Percentiles rank a stretch among this genome's conserved stretches.
Evolutionary conservation across 768 basidiomycete genomes (phyloP).

Genomic region (Suillus bovinus): DNA sequence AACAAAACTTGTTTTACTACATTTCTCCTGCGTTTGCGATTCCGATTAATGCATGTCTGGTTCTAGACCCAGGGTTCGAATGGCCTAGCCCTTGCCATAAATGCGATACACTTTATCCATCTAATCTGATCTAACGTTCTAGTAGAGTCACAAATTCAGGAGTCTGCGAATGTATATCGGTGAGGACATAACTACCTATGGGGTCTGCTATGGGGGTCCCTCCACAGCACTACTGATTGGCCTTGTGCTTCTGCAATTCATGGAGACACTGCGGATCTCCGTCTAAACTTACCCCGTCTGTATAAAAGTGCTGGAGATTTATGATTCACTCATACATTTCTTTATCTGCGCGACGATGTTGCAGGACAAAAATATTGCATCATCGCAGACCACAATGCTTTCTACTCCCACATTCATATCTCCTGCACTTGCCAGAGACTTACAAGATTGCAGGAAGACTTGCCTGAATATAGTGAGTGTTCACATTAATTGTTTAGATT

Average conservation of each 20-base stretch:
- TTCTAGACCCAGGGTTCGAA: background rate
- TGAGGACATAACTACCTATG: background rate
- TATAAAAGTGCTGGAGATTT: background rate
- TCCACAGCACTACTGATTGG: background rate
- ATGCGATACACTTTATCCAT: background rate
- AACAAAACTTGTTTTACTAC: background rate
- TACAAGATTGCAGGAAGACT: constrained; percentile 24
- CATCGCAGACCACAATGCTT: background rate
- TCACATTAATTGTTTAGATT: background rate
- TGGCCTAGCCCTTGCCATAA: background rate
- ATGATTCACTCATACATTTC: too few relatives aligned
- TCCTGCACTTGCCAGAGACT: constrained; percentile 21
- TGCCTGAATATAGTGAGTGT: constrained; percentile 22
- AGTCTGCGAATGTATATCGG: background rate
- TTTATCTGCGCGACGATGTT: background rate
- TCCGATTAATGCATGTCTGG: too few relatives aligned
- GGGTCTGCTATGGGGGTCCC: background rate
- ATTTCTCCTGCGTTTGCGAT: background rate
- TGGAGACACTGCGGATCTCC: background rate
- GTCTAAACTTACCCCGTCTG: background rate
- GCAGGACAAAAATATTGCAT: background rate
- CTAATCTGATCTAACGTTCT: background rate
- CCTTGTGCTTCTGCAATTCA: background rate
- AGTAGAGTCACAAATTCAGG: background rate
- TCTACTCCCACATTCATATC: background rate